Evolutionary conservation across 352 stramenopile genomes (phyloP), one percentile per base, ranked within the genome.

Genomic region (Pythium phragmiticola): DNA sequence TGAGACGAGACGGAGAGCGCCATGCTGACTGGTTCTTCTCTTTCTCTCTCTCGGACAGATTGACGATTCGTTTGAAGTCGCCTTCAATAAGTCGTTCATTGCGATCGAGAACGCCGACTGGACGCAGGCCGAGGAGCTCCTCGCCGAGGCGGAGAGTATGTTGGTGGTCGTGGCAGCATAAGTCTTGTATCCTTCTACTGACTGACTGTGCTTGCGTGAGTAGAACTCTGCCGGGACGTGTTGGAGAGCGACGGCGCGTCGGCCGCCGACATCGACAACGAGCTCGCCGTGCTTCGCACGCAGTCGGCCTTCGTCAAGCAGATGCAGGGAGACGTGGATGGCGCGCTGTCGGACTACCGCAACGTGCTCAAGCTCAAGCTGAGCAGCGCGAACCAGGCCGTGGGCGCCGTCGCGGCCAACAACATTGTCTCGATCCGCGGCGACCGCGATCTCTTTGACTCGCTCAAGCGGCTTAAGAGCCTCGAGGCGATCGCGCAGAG

Each of bases 71-170:
- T 92, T 89, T 42, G 85, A 94, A 61, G 69, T 94, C 51, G 80
- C 83, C 12, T 94, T 90, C 62, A 94, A 94, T 71, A 91, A 90
- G 71, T 88, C 85, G 59, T 90, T 94, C 57, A 66, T 88, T n/a
- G 76, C 80, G 8, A 87, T 94, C 33, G 79, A 91, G 41, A 76
- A 69, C 16, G 68, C 70, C 37, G 74, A 94, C 59, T 88, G 77
- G 75, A 60, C 67, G 17, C 66, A 59, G 16, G 79, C 85, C 0
- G 72, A 82, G 34, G 60, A 76, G 12, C 66, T 82, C 2, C 62
- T 94, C 41, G 26, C 67, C 17, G 76, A 84, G 60, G 78, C 83
- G 3, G 82, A 94, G 63, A 74, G 85, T 94, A 72, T 58, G 74
- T 75, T 2, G 39, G 17, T 12, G 13, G 43, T 50, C 3, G 14